Base-by-base conservation (phyloP, 2,329 filamentous ascomycete genomes). In the Arthrobotrys pseudoclavata region DNA sequence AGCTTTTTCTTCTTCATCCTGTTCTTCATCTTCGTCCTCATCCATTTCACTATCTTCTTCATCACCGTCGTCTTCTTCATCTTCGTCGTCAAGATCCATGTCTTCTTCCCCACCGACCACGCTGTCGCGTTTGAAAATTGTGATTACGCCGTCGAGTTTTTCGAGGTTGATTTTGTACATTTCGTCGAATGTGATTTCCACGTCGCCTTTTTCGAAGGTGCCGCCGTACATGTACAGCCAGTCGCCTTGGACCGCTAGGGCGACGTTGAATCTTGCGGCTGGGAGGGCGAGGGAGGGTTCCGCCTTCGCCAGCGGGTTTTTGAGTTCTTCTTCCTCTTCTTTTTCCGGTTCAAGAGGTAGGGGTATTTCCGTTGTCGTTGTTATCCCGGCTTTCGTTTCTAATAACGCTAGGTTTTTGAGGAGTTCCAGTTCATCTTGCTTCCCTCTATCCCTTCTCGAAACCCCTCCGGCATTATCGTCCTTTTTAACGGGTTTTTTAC, bases 161-260 rank as follows among this genome's bases (percentile, higher is more conserved):
- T 91, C 94, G n/a, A 99, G 86, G 82, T 99, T 94, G 76, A 98
- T 90, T 1, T 93, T 91, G 84, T 96, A 96, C 84, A 99, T 87
- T 82, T 99, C 96, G 81, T 97, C 94, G 84, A 98, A 97, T 0
- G 94, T 98, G 82, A 92, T 97, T 84, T 99, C 96, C 22, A 93
- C 89, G 82, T 99, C 96, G 18, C 93, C 95, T 83, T 97, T 96
- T 83, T 99, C 96, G 81, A 92, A 97, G 0, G 95, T 99, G 18
- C 96, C 96, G 31, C 96, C 94, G 82, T 96, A 98, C 67, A 98
- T 93, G 84, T 95, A 99, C 0, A 98, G 87, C 7, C 92, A 90
- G 83, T 99, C 96, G 80, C 94, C 93, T 84, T 98, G 94, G 0
- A 98, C 93, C 0, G 95, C 90, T 45, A 98, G 85, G 80, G 96